Base-by-base conservation (phyloP, 345 rosid genomes). In the Melastoma malabathricum region DNA sequence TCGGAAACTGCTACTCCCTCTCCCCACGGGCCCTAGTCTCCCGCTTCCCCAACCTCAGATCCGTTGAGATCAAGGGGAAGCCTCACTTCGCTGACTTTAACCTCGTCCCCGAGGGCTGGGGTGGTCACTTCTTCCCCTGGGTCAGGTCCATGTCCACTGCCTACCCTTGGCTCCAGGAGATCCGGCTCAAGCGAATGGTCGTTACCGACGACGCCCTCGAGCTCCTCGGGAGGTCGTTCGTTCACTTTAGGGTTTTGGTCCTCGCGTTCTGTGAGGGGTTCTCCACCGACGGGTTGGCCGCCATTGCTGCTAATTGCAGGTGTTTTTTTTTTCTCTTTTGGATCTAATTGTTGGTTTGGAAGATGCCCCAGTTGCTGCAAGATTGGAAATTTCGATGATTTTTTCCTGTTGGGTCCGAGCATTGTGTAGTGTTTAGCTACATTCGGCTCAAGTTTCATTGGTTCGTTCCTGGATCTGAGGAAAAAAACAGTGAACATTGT, bases 21-120 rank as follows among this genome's bases (percentile, higher is more conserved):
- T 73, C 59, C 43, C 98, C 98, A 2, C 38, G 48, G 46, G 61
- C 70, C 59, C 87, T 82, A 58, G 58, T 66, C 50, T 46, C 71
- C 48, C 72, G 96, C 69, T 90, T 90, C 68, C 96, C 92, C 44
- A 81, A 77, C 38, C 54, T 80, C 59, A 78, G 86, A 74, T 90
- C 98, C 66, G 46, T 86, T 46, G 77, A 72, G 76, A 69, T 90
- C 47, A 90, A 90, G 50, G 98, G 98, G 60, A 90, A 90, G 71
- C 98, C 98, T 15, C 96, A 90, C 75, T 90, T 90, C 15, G 96
- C 98, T 0, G 98, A 90, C 66, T 90, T 86, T 68, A 71, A 78
- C 62, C 70, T 90, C 46, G 94, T 90, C 16, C 98, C 98, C 5
- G 87, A 80, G 0, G 94, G 94, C 3, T 90, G 98, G 98, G 98